Evolutionary conservation across 768 basidiomycete species (phyloP), one percentile per base, ranked within the genome.

Genomic region (Dacryopinax spathularia): DNA sequence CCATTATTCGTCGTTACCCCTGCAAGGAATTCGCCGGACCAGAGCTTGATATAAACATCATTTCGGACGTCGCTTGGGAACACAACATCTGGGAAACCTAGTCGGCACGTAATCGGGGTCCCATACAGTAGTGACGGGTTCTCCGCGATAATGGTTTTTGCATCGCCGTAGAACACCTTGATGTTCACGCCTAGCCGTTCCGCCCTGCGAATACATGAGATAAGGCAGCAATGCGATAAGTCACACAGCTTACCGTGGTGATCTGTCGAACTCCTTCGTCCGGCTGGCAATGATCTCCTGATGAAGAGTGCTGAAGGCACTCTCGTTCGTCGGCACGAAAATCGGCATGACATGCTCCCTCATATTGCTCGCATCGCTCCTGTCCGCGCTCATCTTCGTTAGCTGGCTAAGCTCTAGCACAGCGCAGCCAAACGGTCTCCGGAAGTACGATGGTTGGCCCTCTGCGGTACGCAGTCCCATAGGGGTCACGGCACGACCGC

Each of bases 51-150:
- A 73, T 97, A 98, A 13, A 97, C 79, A 67, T 98, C 95, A 70
- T 98, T 97, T 16, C 95, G 85, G n/a, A 84, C 75, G 66, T 90
- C 88, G 6, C 89, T 90, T 2, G 94, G 94, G 71, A 93, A 93
- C 9, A 95, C 93, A 6, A 96, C 93, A 68, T 98, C 95, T 0
- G 95, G 89, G 72, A 98, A 98, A 33, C 92, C 92, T 34, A 98
- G 84, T 2, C 91, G 88, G 13, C 87, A 76, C 1, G 92, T 93
- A 48, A 86, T 81, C 0, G 94, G 88, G 9, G 84, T 82, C 67
- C 88, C 89, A 65, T 87, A 85, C 25, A 97, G 78, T 18, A 94
- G 75, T 1, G 88, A 86, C 29, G 88, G 85, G 72, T 95, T 91
- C 73, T 95, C 91, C 63, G 81, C 82, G 16, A 90, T 79, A 67